Evolutionary conservation across 2,329 filamentous ascomycete species (phyloP).

Genomic region (Penicillium crustosum): DNA sequence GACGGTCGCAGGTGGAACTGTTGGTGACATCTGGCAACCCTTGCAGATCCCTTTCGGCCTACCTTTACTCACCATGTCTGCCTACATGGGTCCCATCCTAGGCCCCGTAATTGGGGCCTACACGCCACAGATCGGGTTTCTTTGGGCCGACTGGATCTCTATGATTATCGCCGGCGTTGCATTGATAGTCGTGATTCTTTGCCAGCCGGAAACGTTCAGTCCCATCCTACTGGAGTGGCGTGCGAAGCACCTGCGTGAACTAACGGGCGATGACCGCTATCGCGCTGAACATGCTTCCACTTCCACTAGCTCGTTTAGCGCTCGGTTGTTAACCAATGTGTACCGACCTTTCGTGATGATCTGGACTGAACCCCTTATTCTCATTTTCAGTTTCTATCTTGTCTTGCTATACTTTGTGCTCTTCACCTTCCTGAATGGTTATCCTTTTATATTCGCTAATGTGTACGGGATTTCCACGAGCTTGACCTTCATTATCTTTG

Average conservation of each 20-base stretch:
- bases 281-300: slow-evolving; percentile 36
- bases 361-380: slow-evolving; percentile 30
- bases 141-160: slow-evolving; percentile 50
- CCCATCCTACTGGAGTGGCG: slow-evolving; percentile 48
- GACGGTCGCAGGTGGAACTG: slow-evolving; percentile 47
- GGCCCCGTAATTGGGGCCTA: slow-evolving; percentile 19
- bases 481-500: slow-evolving; percentile 49
- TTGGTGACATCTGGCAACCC: slow-evolving; percentile 49
- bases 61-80: slow-evolving; percentile 50
- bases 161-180: slow-evolving; percentile 39
- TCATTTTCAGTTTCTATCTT: slow-evolving; percentile 30
- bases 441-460: slow-evolving; percentile 52
- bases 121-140: slow-evolving; percentile 19
- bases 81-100: slow-evolving; percentile 36
- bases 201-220: slow-evolving; percentile 52
- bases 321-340: slow-evolving; percentile 38
- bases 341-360: slow-evolving; percentile 43
- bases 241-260: slow-evolving; percentile 38
- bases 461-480: slow-evolving; percentile 49
- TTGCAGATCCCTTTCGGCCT: slow-evolving; percentile 51
- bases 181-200: slow-evolving; percentile 41
- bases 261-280: slow-evolving; percentile 49
- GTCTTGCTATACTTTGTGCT: slow-evolving; percentile 33
- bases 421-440: slow-evolving; percentile 45
- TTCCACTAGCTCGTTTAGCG: neutral